A percentile compares a stretch with the other conserved stretches of the same genome.
These are phyloP conservation scores for Silene latifolia DNA, from an alignment of 148 eudicot genomes.

Conservation along the genomic window DNA sequence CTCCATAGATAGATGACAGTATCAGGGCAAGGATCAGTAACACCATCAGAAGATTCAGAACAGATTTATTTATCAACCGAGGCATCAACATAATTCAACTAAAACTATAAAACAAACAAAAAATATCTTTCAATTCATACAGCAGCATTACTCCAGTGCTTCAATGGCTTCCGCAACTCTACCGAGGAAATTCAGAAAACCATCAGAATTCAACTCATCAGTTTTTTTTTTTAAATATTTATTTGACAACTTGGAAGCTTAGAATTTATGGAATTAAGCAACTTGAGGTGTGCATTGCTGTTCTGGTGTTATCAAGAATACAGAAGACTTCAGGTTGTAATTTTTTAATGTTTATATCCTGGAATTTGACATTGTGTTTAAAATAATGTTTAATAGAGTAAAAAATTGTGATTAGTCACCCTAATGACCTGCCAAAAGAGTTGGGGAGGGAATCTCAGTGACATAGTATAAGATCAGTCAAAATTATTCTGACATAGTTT, in stretches of 20 bases:
- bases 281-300: not conserved
- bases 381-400: not conserved
- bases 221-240: too few species aligned
- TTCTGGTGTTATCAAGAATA: not conserved
- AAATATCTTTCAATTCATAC: too few species aligned
- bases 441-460: not conserved
- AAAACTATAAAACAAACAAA: too few species aligned
- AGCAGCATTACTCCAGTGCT: too few species aligned
- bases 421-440: constrained; percentile 1
- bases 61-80: too few species aligned
- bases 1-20: not conserved
- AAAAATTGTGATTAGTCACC: not conserved
- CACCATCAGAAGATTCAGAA: not conserved
- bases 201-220: not conserved
- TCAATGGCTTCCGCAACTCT: too few species aligned
- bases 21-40: constrained; percentile 3
- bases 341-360: not conserved
- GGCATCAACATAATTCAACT: not conserved
- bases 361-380: not conserved
- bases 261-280: not conserved
- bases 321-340: not conserved
- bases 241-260: not conserved
- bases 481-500: not conserved
- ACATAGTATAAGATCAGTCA: not conserved
- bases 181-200: too few species aligned